Percentiles rank a stretch among this genome's conserved stretches.
Evolutionary conservation across 129 eudicot species (phyloP).

Genomic region (Escallonia rubra): DNA sequence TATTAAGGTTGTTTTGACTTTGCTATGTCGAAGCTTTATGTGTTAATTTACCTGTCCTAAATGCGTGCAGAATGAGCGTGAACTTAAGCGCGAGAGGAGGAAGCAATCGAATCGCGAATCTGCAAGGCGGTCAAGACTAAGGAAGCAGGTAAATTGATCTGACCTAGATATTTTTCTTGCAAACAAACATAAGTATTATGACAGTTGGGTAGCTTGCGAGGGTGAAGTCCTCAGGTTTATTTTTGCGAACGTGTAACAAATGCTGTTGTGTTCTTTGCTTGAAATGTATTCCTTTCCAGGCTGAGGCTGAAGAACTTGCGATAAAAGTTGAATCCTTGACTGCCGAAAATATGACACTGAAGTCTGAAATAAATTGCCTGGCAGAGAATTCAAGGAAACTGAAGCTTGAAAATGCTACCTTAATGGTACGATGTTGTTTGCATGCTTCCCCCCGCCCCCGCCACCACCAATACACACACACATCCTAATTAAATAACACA

Average conservation of each 20-base stretch:
- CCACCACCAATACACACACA: too few species aligned
- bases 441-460: not conserved
- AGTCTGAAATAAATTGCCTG: conserved; percentile 60
- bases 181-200: not conserved
- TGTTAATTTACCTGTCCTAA: too few species aligned
- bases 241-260: not conserved
- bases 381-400: conserved; percentile 64
- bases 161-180: too few species aligned
- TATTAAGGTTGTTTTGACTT: not conserved
- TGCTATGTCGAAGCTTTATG: not conserved
- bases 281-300: conserved; percentile 30
- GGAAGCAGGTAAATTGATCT: conserved; percentile 65
- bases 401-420: conserved; percentile 57
- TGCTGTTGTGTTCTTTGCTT: not conserved
- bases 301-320: conserved; percentile 90
- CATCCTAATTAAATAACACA: too few species aligned
- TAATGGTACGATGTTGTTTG: conserved; percentile 38
- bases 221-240: too few species aligned
- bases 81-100: conserved; percentile 84
- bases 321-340: conserved; percentile 62
- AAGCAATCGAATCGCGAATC: conserved; percentile 96
- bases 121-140: conserved; percentile 91
- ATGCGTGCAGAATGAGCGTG: conserved; percentile 63
- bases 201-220: too few species aligned
- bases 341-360: conserved; percentile 60